Conservation (phyloP, 331 rosid genomes). For the Quercus tomentella region DNA sequence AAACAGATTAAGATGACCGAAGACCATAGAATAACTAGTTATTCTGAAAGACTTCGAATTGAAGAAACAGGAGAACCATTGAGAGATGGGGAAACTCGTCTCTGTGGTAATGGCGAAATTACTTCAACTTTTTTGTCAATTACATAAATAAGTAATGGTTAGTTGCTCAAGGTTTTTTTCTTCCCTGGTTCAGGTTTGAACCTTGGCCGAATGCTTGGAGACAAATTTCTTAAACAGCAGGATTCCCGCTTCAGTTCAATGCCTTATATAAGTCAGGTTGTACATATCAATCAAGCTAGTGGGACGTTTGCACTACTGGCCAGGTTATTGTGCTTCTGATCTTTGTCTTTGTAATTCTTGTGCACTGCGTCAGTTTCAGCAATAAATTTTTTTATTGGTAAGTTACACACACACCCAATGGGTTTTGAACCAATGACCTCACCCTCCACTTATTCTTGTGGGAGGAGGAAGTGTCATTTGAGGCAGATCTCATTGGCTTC, state of each 20-base stretch:
- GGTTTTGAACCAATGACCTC: too few relatives aligned
- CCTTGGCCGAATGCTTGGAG: slow-evolving; percentile 98
- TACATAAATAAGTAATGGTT: slow-evolving; percentile 6
- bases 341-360: slow-evolving; percentile 5
- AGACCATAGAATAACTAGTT: slow-evolving; percentile 75
- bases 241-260: slow-evolving; percentile 91
- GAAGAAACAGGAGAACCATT: slow-evolving; percentile 76
- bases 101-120: slow-evolving; percentile 53
- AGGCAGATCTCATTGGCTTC: not conserved
- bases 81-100: slow-evolving; percentile 87
- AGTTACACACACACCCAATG: too few relatives aligned
- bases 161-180: slow-evolving; percentile 23
- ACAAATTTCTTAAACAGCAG: slow-evolving; percentile 95
- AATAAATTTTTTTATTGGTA: not conserved
- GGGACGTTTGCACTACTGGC: slow-evolving; percentile 75
- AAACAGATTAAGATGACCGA: slow-evolving; percentile 74
- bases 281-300: slow-evolving; percentile 54
- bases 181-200: slow-evolving; percentile 68
- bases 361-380: not conserved
- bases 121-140: not conserved
- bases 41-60: slow-evolving; percentile 71
- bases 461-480: too few relatives aligned
- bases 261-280: slow-evolving; percentile 77
- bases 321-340: slow-evolving; percentile 51
- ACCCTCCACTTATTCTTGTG: too few relatives aligned